Base-by-base conservation (phyloP, 371 early-diverging fungal genomes). In the Batkoa obscura region DNA sequence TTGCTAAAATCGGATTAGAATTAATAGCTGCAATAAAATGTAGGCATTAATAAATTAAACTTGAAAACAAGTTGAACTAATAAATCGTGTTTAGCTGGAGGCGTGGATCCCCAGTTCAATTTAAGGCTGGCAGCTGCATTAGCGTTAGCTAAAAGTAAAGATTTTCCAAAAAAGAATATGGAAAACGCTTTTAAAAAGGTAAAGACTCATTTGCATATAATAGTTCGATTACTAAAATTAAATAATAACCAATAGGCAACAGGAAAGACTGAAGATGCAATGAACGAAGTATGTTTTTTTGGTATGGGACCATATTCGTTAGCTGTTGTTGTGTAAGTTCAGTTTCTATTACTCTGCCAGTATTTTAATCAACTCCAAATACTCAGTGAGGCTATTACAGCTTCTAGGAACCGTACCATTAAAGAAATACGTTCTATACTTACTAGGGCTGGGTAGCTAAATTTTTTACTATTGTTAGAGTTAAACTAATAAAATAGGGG, bases 141-240 rank as follows among this genome's bases (percentile, higher is more conserved):
- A n/a, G 71, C 70, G 36, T 69, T 72, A 56, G 83, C 83, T 3
- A 73, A 72, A 53, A 66, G 68, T 36, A 70, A 66, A 0, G 75
- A 72, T 58, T 70, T 86, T 74, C 81, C 87, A 5, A 86, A 80
- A 57, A 77, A 77, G 55, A 86, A 70, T 58, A 66, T 84, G 43
- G 83, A 86, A 58, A 72, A 67, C 39, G 81, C 84, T 6, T 64
- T 84, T 33, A 82, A 76, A 63, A 78, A 76, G 66, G 77, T 70
- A 64, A 13, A n/a, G n/a, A n/a, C n/a, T 13, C 31, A 33, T 36
- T 5, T 9, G 17, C 2, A 47, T 1, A 50, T 31, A 43, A 36
- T 9, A 33, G 0, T 31, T n/a, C 39, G 37, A 17, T 23, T 1
- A 33, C 35, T 61, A 53, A 34, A 33, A 34, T 46, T n/a, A 46